Evolutionary conservation across 2,329 filamentous ascomycete genomes (phyloP).

Genomic region (Paramyrothecium sp.): DNA sequence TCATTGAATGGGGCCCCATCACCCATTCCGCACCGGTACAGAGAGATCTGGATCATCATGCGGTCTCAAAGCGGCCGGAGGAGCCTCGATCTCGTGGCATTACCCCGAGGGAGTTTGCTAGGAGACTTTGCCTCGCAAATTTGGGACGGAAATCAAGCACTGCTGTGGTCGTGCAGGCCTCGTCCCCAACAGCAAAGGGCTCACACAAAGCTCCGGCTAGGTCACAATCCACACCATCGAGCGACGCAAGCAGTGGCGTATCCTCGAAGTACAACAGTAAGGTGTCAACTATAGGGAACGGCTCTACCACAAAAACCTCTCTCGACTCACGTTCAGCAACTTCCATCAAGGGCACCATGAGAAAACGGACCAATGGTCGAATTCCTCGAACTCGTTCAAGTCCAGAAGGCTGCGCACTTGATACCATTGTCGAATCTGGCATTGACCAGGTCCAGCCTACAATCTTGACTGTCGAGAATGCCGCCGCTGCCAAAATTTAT

Average conservation of each 20-base stretch:
- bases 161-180: conserved; percentile 24
- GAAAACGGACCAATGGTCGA: conserved; percentile 24
- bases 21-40: conserved; percentile 3
- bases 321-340: conserved; percentile 27
- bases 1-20: conserved; percentile 9
- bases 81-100: too few species aligned
- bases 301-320: conserved; percentile 30
- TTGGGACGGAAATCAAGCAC: conserved; percentile 21
- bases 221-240: conserved; percentile 12
- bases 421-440: conserved; percentile 32
- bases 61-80: too few species aligned
- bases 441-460: conserved; percentile 27
- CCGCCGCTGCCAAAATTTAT: conserved; percentile 79
- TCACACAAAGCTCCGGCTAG: conserved; percentile 21
- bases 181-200: conserved; percentile 15
- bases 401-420: conserved; percentile 29
- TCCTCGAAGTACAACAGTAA: conserved; percentile 25
- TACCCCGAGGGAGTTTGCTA: conserved; percentile 20
- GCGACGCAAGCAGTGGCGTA: conserved; percentile 16
- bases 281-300: conserved; percentile 17
- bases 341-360: conserved; percentile 15
- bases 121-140: conserved; percentile 21
- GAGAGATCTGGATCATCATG: background rate
- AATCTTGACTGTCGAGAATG: conserved; percentile 68
- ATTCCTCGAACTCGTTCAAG: conserved; percentile 34